phyloP scores from a whole-genome alignment of 345 rosid genomes.

The Erucastrum elatum region DNA sequence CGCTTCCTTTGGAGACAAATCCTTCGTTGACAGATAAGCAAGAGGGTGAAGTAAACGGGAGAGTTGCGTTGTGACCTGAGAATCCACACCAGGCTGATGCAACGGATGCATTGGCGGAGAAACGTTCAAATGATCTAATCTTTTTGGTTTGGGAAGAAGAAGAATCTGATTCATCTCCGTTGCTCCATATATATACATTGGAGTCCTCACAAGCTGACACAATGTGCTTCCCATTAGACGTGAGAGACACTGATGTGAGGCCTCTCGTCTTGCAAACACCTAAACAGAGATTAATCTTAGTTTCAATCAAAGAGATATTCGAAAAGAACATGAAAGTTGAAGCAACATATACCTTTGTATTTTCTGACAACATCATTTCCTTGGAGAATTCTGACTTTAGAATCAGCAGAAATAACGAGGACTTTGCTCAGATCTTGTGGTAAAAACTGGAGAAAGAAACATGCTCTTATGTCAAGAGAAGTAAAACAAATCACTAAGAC shows the following conservation, averaged over 20 bases:
- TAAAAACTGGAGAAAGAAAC: constrained; percentile 50
- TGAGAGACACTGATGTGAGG: constrained; percentile 60
- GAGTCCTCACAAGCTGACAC: constrained; percentile 81
- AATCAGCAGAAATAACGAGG: constrained; percentile 81
- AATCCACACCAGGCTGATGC: constrained; percentile 81
- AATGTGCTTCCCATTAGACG: constrained; percentile 75
- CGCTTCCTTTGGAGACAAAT: constrained; percentile 48
- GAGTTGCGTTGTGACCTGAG: constrained; percentile 34
- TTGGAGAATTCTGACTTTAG: constrained; percentile 77
- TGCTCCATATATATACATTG: constrained; percentile 71
- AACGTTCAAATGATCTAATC: constrained; percentile 69
- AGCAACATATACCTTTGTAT: constrained; percentile 61
- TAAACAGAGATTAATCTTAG: constrained; percentile 25
- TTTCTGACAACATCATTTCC: constrained; percentile 62
- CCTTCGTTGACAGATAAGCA: constrained; percentile 57
- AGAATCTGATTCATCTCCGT: constrained; percentile 33
- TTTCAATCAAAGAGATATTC: background rate
- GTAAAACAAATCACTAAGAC: background rate
- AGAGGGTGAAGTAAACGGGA: constrained; percentile 51
- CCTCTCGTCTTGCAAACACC: constrained; percentile 58
- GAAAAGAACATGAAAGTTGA: background rate
- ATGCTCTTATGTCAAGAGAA: background rate
- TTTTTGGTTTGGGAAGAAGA: constrained; percentile 44
- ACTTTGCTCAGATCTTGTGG: constrained; percentile 73
- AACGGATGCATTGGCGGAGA: constrained; percentile 70